These are phyloP conservation scores for Sclerotinia borealis DNA, from an alignment of 2,329 filamentous ascomycete genomes.

Conservation along the genomic window DNA sequence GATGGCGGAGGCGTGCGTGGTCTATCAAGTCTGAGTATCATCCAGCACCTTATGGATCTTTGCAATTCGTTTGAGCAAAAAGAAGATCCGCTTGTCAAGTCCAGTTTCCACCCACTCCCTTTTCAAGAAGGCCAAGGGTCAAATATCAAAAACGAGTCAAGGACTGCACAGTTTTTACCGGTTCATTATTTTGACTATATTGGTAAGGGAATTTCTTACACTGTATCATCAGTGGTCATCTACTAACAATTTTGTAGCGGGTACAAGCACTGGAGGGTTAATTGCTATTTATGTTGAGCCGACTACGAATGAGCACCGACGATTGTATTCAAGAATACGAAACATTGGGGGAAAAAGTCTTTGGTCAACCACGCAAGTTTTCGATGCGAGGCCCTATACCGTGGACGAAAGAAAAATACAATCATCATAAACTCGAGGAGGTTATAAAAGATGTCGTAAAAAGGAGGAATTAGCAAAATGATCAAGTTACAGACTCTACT, in stretches of 20 bases:
- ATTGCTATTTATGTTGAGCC: slow-evolving; percentile 14
- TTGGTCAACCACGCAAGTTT: neutral
- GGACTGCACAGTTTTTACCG: neutral
- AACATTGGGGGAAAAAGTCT: neutral
- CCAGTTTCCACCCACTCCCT: neutral
- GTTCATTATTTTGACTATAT: slow-evolving; percentile 1
- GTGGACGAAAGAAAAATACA: slow-evolving; percentile 6
- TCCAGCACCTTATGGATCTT: neutral
- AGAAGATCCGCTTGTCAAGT: neutral
- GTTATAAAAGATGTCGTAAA: slow-evolving; percentile 8
- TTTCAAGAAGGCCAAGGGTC: neutral
- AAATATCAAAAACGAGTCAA: neutral
- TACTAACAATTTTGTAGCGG: neutral
- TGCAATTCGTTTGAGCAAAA: neutral
- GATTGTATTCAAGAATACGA: slow-evolving; percentile 11
- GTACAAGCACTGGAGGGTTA: neutral
- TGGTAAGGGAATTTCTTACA: neutral
- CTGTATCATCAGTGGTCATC: neutral
- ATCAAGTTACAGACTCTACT: neutral
- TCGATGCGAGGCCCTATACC: neutral
- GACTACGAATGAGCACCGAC: slow-evolving; percentile 10
- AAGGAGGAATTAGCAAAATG: neutral
- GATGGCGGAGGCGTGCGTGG: neutral
- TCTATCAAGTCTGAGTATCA: neutral
- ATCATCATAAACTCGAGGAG: neutral